Percentiles rank a stretch among this genome's conserved stretches.
These are phyloP conservation scores for Tritrichomonas musculus DNA, from an alignment of 208 protist genomes.

Conservation along the genomic window DNA sequence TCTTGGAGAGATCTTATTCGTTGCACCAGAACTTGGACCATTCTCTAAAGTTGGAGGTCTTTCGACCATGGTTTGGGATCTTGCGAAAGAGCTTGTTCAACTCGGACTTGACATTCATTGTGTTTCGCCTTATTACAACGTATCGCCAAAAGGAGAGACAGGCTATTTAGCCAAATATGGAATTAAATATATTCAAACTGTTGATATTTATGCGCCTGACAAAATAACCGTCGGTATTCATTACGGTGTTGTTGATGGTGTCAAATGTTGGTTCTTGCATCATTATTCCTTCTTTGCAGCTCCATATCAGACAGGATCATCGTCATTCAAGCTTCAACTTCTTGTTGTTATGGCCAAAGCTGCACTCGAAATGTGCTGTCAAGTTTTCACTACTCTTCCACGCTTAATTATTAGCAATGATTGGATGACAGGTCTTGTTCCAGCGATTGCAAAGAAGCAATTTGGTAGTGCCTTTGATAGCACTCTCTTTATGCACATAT, in stretches of 20 bases:
- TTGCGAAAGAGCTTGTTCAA: not conserved
- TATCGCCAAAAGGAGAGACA: constrained; percentile 12
- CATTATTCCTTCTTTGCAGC: constrained; percentile 19
- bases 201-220: constrained; percentile 17
- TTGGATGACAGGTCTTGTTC: not conserved
- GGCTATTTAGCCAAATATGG: not conserved
- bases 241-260: constrained; percentile 26
- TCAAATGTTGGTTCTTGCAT: constrained; percentile 22
- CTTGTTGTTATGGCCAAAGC: constrained; percentile 10
- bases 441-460: not conserved
- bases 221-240: constrained; percentile 9
- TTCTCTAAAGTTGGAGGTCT: constrained; percentile 18
- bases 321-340: not conserved
- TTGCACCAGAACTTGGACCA: constrained; percentile 21
- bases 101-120: not conserved
- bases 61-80: constrained; percentile 30
- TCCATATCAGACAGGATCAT: not conserved
- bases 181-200: not conserved
- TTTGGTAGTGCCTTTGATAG: not conserved
- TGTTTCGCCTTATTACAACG: constrained; percentile 26
- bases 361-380: not conserved
- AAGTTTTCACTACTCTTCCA: not conserved
- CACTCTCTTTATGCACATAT: constrained; percentile 4
- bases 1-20: not conserved
- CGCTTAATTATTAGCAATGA: not conserved